Conservation (phyloP, 495 filamentous ascomycete genomes). For the Trichocladium uniseriatum region DNA sequence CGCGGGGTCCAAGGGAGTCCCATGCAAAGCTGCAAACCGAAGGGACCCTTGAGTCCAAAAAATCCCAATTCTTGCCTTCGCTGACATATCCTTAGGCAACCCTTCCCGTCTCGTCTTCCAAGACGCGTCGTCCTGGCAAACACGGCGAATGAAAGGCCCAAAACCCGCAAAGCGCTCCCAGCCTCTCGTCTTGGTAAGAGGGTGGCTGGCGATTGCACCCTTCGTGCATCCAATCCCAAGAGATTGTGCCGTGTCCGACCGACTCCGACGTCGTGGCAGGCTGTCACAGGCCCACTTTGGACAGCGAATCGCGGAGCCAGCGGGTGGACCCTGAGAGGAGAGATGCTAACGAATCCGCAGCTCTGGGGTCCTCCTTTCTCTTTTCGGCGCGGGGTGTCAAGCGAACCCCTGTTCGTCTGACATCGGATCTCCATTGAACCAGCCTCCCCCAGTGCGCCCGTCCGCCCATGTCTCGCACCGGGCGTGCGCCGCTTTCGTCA, state of each 20-base stretch:
- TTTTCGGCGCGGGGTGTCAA: not conserved
- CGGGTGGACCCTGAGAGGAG: conserved; percentile 7
- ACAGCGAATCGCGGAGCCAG: conserved; percentile 25
- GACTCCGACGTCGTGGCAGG: conserved; percentile 15
- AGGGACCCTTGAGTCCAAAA: too few relatives aligned
- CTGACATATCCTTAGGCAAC: not conserved
- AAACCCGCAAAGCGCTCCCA: conserved; percentile 1
- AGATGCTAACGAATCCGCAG: conserved; percentile 18
- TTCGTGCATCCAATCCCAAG: conserved; percentile 21
- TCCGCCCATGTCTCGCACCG: too few relatives aligned
- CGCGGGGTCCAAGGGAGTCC: too few relatives aligned
- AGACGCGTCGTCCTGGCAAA: not conserved
- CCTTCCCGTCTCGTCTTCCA: too few relatives aligned
- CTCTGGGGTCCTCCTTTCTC: too few relatives aligned
- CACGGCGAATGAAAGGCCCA: conserved; percentile 1
- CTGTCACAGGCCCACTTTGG: conserved; percentile 7
- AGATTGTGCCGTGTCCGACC: conserved; percentile 16
- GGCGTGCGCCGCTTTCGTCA: too few relatives aligned
- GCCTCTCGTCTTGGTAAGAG: not conserved
- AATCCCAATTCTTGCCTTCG: too few relatives aligned
- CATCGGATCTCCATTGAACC: too few relatives aligned
- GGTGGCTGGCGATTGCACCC: conserved; percentile 9
- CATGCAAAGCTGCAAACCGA: too few relatives aligned
- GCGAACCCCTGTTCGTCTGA: conserved; percentile 3
- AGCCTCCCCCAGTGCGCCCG: too few relatives aligned